Evolutionary conservation across 108 stramenopile genomes (phyloP), one percentile per base, ranked within the genome.

Genomic region (Skeletonema tropicum): DNA sequence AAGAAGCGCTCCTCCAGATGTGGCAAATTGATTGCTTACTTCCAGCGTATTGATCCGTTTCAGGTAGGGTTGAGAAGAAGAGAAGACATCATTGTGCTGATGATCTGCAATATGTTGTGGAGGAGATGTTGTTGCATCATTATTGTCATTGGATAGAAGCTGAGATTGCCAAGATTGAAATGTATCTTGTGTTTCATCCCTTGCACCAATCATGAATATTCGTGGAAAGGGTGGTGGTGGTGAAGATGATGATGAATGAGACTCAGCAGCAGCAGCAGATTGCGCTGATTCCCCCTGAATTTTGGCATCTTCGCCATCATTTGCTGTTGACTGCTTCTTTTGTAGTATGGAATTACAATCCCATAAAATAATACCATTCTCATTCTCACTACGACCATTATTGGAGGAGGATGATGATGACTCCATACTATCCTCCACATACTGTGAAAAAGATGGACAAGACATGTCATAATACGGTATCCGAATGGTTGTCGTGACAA

Each of bases 161-260:
- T 45, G 12, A 45, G 42, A 45, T 45, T 45, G 41, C 79, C 79
- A 80, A n/a, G 32, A 45, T 23, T 38, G 33, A 41, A 69, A 80
- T 6, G 79, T 80, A 66, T 80, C 68, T 48, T 74, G 68, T 3
- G 58, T 63, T 49, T 70, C 63, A 17, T 57, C 64, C 32, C 79
- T 59, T 32, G 79, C 79, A n/a, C 79, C 79, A 58, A 80, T 74
- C 79, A 80, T 71, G 41, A 80, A 73, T 26, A 80, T 74, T 42
- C 55, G 72, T 46, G 79, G 79, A 35, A 80, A 79, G n/a, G 42
- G 10, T 6, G 32, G 29, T n/a, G n/a, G n/a, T n/a, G n/a, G n/a
- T n/a, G n/a, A n/a, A n/a, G n/a, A n/a, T n/a, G n/a, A n/a, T n/a
- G n/a, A n/a, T n/a, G n/a, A n/a, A 41, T 33, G 19, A 41, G 1